A percentile compares a stretch with the other conserved stretches of the same genome.
Evolutionary conservation across 805 yeast genomes (phyloP).

Genomic region (Sugiyamaella mastotermitis): DNA sequence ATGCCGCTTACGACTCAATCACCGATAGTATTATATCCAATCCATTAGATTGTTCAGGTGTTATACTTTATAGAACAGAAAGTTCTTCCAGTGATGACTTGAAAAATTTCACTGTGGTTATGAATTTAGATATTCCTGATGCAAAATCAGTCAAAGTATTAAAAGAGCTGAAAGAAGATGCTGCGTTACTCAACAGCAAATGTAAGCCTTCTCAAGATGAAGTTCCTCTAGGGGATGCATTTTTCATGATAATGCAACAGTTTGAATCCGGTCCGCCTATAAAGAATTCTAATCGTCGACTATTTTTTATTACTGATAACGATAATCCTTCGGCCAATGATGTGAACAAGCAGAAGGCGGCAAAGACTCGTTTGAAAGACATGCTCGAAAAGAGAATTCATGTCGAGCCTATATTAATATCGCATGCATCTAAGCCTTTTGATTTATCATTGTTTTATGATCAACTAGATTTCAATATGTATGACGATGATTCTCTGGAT

Average conservation of each 20-base stretch:
- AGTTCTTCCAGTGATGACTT: conserved; percentile 28
- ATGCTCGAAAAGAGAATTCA: conserved; percentile 47
- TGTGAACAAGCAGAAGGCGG: conserved; percentile 36
- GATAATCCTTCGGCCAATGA: conserved; percentile 55
- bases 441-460: conserved; percentile 45
- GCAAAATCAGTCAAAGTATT: conserved; percentile 12
- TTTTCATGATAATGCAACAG: conserved; percentile 51
- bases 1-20: conserved; percentile 55
- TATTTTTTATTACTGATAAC: conserved; percentile 70
- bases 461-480: conserved; percentile 33
- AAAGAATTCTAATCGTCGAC: conserved; percentile 48
- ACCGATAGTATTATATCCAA: conserved; percentile 57
- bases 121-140: conserved; percentile 51
- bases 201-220: conserved; percentile 11
- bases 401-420: conserved; percentile 60
- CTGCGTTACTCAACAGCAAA: conserved; percentile 8
- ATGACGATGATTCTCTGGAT: conserved; percentile 14
- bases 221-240: conserved; percentile 36
- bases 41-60: conserved; percentile 71
- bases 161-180: conserved; percentile 16
- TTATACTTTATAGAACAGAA: conserved; percentile 42
- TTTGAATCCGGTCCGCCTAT: conserved; percentile 27
- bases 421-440: conserved; percentile 33
- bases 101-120: conserved; percentile 34
- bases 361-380: conserved; percentile 56